phyloP scores from a whole-genome alignment of 2,329 filamentous ascomycete species.

The Microdochium paspali region DNA sequence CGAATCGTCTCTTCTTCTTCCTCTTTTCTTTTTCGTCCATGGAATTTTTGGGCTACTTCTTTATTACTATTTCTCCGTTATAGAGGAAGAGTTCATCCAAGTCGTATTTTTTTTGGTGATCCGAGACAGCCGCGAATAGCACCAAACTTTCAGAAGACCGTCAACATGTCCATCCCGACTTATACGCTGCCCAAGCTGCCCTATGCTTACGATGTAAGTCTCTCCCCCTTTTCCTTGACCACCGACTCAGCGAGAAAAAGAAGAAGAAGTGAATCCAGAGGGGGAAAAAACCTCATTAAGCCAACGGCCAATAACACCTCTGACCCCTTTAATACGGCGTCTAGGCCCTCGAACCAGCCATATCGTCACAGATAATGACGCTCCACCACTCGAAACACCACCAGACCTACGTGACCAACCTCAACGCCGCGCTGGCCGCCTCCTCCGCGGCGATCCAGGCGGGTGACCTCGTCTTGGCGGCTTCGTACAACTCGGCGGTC shows the following conservation, averaged over 20 bases:
- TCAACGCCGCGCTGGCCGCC: constrained; percentile 56
- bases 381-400: constrained; percentile 75
- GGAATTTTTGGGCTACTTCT: too few species aligned
- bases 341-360: constrained; percentile 66
- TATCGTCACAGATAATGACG: constrained; percentile 72
- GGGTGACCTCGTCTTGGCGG: constrained; percentile 48
- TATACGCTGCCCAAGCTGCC: constrained; percentile 58
- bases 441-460: constrained; percentile 46
- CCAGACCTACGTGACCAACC: constrained; percentile 67
- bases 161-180: constrained; percentile 25
- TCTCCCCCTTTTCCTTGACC: background rate
- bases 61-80: too few species aligned
- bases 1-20: too few species aligned
- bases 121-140: too few species aligned
- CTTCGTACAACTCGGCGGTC: constrained; percentile 57
- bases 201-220: constrained; percentile 60
- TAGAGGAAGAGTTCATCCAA: too few species aligned
- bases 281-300: too few species aligned
- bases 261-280: too few species aligned
- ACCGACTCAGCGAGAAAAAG: too few species aligned
- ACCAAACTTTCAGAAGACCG: constrained; percentile 8
- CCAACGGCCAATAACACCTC: too few species aligned
- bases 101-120: too few species aligned
- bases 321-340: constrained; percentile 1
- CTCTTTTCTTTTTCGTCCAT: too few species aligned